Conservation (phyloP, 768 basidiomycete genomes). For the Lentinula raphanica region DNA sequence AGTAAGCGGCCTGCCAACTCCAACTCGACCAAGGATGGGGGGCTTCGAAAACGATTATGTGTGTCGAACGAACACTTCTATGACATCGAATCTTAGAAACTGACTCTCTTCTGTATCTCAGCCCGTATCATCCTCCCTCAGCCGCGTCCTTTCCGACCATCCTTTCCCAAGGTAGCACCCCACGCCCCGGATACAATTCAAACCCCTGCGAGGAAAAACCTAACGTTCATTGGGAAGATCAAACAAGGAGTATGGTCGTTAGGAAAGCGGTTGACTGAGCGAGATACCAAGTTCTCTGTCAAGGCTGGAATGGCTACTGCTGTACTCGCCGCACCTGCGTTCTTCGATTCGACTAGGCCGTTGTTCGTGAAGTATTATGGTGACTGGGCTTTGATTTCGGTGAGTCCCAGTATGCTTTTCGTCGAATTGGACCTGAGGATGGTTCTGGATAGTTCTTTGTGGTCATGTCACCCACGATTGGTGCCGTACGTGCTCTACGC, state of each 20-base stretch:
- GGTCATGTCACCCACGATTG: constrained; percentile 89
- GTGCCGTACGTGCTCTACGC: constrained; percentile 48
- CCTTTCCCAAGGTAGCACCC: constrained; percentile 76
- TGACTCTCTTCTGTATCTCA: neutral
- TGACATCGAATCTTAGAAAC: neutral
- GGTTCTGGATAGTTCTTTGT: constrained; percentile 65
- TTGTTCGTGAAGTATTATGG: constrained; percentile 79
- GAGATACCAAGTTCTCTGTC: constrained; percentile 81
- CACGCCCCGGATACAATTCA: constrained; percentile 86
- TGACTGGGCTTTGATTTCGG: constrained; percentile 95
- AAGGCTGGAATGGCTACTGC: constrained; percentile 84
- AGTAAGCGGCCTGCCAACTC: neutral
- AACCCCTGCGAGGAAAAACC: constrained; percentile 57
- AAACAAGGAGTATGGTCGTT: constrained; percentile 72
- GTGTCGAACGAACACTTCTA: neutral
- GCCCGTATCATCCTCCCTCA: constrained; percentile 8
- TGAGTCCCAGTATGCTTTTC: constrained; percentile 32
- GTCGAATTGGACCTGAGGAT: constrained; percentile 1
- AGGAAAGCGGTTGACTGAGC: constrained; percentile 57
- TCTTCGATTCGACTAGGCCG: constrained; percentile 72
- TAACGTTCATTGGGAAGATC: constrained; percentile 57
- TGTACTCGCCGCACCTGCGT: constrained; percentile 82
- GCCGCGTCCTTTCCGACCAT: constrained; percentile 46
- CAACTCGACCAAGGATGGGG: neutral
- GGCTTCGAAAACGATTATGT: constrained; percentile 9